These are phyloP conservation scores for Boletus barrowsii DNA, from an alignment of 768 basidiomycete species.

Conservation along the genomic window DNA sequence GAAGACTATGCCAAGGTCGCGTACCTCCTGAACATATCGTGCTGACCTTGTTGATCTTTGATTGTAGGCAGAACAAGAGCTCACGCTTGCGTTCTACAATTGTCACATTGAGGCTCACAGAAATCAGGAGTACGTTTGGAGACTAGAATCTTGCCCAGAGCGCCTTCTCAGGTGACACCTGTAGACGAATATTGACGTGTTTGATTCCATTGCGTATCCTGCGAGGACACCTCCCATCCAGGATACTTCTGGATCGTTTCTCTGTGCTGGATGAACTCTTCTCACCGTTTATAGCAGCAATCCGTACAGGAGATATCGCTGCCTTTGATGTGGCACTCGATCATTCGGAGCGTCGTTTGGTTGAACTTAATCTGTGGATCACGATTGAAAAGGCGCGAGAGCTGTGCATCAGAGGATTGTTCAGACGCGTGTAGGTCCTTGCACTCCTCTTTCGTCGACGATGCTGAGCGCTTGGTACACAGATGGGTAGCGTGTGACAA, in stretches of 20 bases:
- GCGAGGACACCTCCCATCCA: constrained; percentile 81
- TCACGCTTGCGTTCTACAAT: constrained; percentile 82
- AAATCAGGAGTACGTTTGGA: constrained; percentile 76
- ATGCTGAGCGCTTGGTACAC: constrained; percentile 2
- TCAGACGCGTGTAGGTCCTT: constrained; percentile 68
- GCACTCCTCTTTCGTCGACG: background rate
- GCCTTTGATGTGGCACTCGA: constrained; percentile 81
- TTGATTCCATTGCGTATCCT: constrained; percentile 87
- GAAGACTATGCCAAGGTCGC: constrained; percentile 83
- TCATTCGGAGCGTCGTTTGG: constrained; percentile 63
- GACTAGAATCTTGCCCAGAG: background rate
- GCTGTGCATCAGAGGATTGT: constrained; percentile 78
- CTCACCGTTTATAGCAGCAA: constrained; percentile 75
- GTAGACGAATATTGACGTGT: constrained; percentile 86
- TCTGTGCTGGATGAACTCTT: constrained; percentile 72
- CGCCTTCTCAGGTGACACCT: background rate
- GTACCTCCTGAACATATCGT: background rate
- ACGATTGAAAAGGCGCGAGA: constrained; percentile 87
- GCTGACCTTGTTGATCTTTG: background rate
- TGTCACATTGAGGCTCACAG: constrained; percentile 67
- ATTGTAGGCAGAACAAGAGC: constrained; percentile 76
- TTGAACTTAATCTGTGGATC: constrained; percentile 86
- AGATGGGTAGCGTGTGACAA: constrained; percentile 83
- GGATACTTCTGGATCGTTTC: constrained; percentile 65
- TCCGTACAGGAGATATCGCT: constrained; percentile 71